Base-by-base conservation (phyloP, 352 stramenopile genomes). In the Phytophthora syringae region DNA sequence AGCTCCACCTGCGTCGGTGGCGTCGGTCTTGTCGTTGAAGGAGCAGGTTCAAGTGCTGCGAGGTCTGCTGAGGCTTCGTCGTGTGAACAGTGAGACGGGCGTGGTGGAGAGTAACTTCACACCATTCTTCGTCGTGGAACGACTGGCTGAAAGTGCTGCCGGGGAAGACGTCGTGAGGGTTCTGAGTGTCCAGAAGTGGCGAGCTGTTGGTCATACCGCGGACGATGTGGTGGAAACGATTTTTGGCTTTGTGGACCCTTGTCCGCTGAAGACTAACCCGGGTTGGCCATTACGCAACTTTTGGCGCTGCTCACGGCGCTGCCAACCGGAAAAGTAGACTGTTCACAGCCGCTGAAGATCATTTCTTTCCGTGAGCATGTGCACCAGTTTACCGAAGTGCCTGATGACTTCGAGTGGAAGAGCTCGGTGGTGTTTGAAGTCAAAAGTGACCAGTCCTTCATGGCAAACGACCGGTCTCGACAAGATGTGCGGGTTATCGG, bases 261-360 rank as follows among this genome's bases (percentile, higher is more conserved):
- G 88, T 52, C 72, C 90, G 3, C 51, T 96, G 20, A 68, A 76
- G 15, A 78, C 68, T 7, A 83, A 96, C 52, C 89, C 89, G 12
- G 89, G 90, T 0, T 97, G 92, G 92, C 90, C 91, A 13, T 60
- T 98, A 51, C 88, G 90, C 12, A 98, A 98, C 60, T 96, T 94
- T 50, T 97, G 30, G 80, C 80, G 9, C 47, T 90, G 3, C 64
- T 95, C 1, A 74, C 79, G 12, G 67, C 79, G 3, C 52, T 88
- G 3, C 70, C 84, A 7, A 21, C 45, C 3, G 28, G 48, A 9
- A 82, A 78, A 37, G 21, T 88, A 9, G 51, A 77, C 6, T 73
- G 51, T 3, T 73, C 67, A 7, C 50, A 37, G 0, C 64, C 79
- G 2, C 3, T 92, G 5, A 78, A 78, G 15, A 60, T 94, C 5